Evolutionary conservation across 2,329 filamentous ascomycete genomes (phyloP).

Genomic region (Exophiala lecanii-corni): DNA sequence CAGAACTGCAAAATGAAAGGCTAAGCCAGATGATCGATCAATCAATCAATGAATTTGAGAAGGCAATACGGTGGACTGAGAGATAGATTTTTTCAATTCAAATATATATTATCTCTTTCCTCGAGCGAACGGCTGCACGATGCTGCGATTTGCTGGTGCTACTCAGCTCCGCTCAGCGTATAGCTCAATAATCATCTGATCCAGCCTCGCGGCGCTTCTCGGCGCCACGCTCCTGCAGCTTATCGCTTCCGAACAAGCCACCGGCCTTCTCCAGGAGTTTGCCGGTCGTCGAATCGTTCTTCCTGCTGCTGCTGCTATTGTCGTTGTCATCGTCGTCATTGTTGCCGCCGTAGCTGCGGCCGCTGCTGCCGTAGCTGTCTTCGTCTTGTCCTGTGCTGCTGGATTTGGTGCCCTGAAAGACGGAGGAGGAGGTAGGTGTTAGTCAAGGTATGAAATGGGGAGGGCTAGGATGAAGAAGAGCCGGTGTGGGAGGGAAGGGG

Average conservation of each 20-base stretch:
- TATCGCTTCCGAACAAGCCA: conserved; percentile 26
- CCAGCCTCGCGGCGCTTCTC: conserved; percentile 28
- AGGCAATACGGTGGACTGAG: too few relatives aligned
- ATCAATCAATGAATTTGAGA: too few relatives aligned
- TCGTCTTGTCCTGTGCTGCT: conserved; percentile 13
- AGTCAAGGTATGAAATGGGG: not conserved
- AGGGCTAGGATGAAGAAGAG: not conserved
- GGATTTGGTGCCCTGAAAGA: conserved; percentile 13
- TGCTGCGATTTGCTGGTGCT: too few relatives aligned
- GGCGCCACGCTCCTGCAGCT: conserved; percentile 24
- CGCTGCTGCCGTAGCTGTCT: conserved; percentile 6
- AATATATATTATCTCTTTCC: too few relatives aligned
- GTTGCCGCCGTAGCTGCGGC: conserved; percentile 20
- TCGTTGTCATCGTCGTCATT: conserved; percentile 15
- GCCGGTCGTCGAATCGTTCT: conserved; percentile 28
- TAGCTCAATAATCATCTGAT: conserved; percentile 7
- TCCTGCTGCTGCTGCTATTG: conserved; percentile 5
- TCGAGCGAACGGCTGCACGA: too few relatives aligned
- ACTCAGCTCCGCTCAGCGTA: too few relatives aligned
- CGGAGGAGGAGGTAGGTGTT: not conserved
- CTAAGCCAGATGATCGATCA: too few relatives aligned
- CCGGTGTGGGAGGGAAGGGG: not conserved
- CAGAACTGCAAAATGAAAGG: too few relatives aligned
- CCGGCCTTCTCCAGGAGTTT: conserved; percentile 31
- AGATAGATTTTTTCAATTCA: too few relatives aligned